Conservation (phyloP, 768 basidiomycete species). For the Porpolomopsis calyptriformis region DNA sequence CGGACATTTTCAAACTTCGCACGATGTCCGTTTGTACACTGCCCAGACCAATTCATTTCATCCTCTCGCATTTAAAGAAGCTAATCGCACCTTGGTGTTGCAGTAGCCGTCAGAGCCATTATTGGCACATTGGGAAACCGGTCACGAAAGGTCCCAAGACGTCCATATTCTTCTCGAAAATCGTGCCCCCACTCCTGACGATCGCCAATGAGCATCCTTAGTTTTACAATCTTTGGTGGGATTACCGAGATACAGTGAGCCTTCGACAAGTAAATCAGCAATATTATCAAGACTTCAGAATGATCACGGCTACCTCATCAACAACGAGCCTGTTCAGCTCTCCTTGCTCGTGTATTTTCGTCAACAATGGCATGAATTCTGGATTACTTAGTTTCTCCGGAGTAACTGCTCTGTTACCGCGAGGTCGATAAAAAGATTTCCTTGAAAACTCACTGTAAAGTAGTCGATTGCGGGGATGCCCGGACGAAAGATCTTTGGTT, state of each 20-base stretch:
- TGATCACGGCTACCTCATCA: slow-evolving; percentile 49
- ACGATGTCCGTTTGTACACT: slow-evolving; percentile 74
- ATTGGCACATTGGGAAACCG: slow-evolving; percentile 63
- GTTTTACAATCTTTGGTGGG: neutral
- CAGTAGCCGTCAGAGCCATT: slow-evolving; percentile 82
- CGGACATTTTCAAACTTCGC: slow-evolving; percentile 47
- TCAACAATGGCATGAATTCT: slow-evolving; percentile 44
- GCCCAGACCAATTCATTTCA: slow-evolving; percentile 2
- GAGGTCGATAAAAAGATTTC: neutral
- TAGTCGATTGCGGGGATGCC: slow-evolving; percentile 46
- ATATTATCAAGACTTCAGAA: neutral
- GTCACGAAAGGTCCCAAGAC: slow-evolving; percentile 58
- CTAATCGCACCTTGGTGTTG: slow-evolving; percentile 49
- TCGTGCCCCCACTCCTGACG: slow-evolving; percentile 77
- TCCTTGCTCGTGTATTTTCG: slow-evolving; percentile 38
- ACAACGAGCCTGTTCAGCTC: slow-evolving; percentile 66
- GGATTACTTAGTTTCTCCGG: slow-evolving; percentile 58
- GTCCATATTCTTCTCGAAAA: slow-evolving; percentile 65
- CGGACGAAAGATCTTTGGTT: slow-evolving; percentile 46
- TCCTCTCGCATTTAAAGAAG: neutral
- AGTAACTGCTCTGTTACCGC: slow-evolving; percentile 38
- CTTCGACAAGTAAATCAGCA: slow-evolving; percentile 23
- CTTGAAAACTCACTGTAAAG: slow-evolving; percentile 52
- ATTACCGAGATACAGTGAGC: slow-evolving; percentile 75
- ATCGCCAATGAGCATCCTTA: neutral